phyloP scores from a whole-genome alignment of 73 alveolate species.

The Tetrahymena borealis region DNA sequence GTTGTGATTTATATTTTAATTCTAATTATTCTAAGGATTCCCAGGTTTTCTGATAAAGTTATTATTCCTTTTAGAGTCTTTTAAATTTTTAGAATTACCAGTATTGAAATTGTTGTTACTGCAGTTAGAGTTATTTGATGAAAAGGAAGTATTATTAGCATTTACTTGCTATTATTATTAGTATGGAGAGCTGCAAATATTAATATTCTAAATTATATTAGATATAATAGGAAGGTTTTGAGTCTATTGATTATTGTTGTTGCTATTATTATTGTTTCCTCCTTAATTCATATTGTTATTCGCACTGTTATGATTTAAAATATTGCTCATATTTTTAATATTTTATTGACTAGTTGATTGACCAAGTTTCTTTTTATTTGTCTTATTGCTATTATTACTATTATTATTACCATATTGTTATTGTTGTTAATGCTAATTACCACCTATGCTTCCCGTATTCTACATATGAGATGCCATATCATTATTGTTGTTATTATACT shows the following conservation, averaged over 20 bases:
- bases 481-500: not conserved
- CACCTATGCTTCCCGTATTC: no score
- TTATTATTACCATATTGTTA: not conserved
- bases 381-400: not conserved
- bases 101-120: not conserved
- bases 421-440: not conserved
- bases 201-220: no score
- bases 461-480: no score
- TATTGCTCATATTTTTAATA: not conserved
- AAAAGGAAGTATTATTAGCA: no score
- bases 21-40: not conserved
- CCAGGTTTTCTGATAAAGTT: not conserved
- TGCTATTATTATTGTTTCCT: not conserved
- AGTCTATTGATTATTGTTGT: not conserved
- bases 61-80: not conserved
- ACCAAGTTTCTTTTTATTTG: not conserved
- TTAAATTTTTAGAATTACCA: not conserved
- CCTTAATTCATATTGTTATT: not conserved
- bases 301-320: not conserved
- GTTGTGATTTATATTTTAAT: not conserved
- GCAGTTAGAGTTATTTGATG: no score
- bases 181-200: no score
- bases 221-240: no score
- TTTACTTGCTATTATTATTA: no score
- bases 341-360: not conserved